Evolutionary conservation across 2,329 filamentous ascomycete species (phyloP).

Genomic region (Aspergillus tubingensis): DNA sequence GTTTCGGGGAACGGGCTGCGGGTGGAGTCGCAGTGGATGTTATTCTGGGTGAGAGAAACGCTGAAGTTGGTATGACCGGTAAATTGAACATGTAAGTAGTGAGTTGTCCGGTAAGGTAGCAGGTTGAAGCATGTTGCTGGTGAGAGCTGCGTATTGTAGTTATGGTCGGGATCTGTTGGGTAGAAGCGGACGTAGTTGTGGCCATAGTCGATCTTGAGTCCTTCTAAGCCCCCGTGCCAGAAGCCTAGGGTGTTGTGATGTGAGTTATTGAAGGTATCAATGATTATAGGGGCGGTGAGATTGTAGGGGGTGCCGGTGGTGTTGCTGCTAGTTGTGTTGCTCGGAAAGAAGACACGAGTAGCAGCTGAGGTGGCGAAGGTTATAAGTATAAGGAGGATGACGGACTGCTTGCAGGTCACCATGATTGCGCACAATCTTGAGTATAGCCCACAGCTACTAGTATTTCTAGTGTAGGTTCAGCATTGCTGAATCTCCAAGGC

Average conservation of each 20-base stretch:
- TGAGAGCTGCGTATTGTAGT: slow-evolving; percentile 61
- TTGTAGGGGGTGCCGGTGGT: background rate
- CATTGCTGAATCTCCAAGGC: background rate
- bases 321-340: background rate
- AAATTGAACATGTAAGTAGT: slow-evolving; percentile 66
- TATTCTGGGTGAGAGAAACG: slow-evolving; percentile 67
- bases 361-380: background rate
- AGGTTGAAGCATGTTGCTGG: slow-evolving; percentile 59
- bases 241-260: slow-evolving; percentile 61
- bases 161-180: slow-evolving; percentile 62
- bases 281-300: slow-evolving; percentile 40
- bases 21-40: slow-evolving; percentile 57
- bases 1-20: slow-evolving; percentile 65
- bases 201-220: slow-evolving; percentile 56
- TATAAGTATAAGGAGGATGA: slow-evolving; percentile 3
- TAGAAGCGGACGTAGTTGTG: slow-evolving; percentile 57
- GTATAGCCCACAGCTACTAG: background rate
- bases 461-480: background rate
- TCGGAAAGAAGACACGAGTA: background rate
- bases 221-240: slow-evolving; percentile 68
- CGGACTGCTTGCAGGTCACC: background rate
- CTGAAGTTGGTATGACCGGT: slow-evolving; percentile 64
- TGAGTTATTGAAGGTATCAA: slow-evolving; percentile 61
- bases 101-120: slow-evolving; percentile 53
- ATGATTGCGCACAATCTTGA: background rate